A percentile compares a stretch with the other conserved stretches of the same genome.
phyloP scores from a whole-genome alignment of 345 rosid genomes.

The Salix caprea region DNA sequence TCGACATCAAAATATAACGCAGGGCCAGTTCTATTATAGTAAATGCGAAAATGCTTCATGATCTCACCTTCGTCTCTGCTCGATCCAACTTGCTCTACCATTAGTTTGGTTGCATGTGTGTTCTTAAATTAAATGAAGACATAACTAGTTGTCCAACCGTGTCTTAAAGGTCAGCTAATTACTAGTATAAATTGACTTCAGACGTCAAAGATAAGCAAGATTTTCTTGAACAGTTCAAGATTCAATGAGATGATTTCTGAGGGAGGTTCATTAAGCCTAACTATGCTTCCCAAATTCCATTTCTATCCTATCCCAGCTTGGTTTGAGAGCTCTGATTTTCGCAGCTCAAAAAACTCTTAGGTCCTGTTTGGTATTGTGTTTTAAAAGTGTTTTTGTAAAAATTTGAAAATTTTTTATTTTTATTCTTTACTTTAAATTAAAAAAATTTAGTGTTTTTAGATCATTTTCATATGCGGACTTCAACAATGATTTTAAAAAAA shows the following conservation, averaged over 20 bases:
- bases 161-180: neutral
- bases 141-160: neutral
- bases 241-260: neutral
- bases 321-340: neutral
- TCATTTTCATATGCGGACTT: no score
- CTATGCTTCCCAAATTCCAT: neutral
- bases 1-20: neutral
- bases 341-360: neutral
- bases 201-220: neutral
- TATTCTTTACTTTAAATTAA: no score
- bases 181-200: neutral
- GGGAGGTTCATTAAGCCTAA: neutral
- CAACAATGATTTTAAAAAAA: no score
- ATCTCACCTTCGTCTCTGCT: no score
- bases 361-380: rapidly evolving
- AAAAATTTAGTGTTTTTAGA: no score
- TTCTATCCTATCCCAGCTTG: neutral
- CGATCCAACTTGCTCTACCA: no score
- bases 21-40: neutral
- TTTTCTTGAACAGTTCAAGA: neutral
- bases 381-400: no score
- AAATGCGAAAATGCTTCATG: neutral
- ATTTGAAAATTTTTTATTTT: no score
- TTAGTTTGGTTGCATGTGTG: neutral
- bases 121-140: neutral